These are phyloP conservation scores for Heterobasidion irregulare DNA, from an alignment of 1,284 basidiomycete genomes.

Conservation along the genomic window DNA sequence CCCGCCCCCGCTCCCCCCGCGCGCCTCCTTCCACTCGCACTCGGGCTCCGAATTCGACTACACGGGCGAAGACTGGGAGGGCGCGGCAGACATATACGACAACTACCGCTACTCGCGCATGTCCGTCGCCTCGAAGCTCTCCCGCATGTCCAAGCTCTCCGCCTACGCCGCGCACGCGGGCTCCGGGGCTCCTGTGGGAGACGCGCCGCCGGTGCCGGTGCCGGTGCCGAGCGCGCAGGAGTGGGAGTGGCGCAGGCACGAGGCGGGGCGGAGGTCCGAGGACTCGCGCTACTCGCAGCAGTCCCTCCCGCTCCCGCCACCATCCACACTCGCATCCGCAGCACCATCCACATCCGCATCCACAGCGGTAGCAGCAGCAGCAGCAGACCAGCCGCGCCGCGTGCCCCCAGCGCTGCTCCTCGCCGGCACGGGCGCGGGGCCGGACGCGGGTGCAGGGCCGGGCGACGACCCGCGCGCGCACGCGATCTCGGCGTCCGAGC, in stretches of 20 bases:
- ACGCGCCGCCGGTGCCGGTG: constrained; percentile 17
- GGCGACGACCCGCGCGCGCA: not conserved
- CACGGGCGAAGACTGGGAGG: constrained; percentile 48
- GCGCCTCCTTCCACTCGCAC: not conserved
- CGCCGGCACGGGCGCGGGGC: no score
- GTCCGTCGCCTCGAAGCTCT: constrained; percentile 39
- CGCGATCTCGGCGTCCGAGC: not conserved
- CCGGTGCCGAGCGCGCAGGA: constrained; percentile 20
- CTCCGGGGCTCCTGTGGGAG: constrained; percentile 16
- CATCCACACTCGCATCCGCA: not conserved
- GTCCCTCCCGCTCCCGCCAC: not conserved
- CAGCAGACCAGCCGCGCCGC: not conserved
- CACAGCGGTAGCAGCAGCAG: not conserved
- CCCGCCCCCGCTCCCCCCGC: not conserved
- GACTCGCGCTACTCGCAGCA: constrained; percentile 6
- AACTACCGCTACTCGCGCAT: constrained; percentile 64
- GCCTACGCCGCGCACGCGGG: constrained; percentile 16
- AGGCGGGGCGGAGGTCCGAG: constrained; percentile 5
- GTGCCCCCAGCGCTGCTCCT: not conserved
- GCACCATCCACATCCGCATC: not conserved
- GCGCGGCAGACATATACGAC: constrained; percentile 62
- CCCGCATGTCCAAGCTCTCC: constrained; percentile 23
- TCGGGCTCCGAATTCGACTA: constrained; percentile 1
- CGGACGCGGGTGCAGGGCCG: no score
- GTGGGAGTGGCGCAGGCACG: not conserved